Evolutionary conservation across 2,329 filamentous ascomycete species (phyloP).

Genomic region (Colletotrichum costaricense): DNA sequence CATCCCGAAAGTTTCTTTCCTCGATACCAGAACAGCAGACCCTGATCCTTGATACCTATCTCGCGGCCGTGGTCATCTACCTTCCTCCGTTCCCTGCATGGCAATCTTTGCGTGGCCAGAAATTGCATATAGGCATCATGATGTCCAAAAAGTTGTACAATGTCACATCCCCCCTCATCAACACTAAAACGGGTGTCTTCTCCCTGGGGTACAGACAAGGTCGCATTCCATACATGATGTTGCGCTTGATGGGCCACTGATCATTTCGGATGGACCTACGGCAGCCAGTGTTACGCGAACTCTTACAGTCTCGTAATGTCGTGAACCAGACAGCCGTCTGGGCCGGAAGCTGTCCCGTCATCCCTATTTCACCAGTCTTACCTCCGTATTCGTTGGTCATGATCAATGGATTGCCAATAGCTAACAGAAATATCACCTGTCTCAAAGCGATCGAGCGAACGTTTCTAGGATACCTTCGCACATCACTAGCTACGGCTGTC

Average conservation of each 20-base stretch:
- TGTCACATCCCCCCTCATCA: background rate
- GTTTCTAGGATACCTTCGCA: conserved; percentile 79
- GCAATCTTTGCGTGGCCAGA: background rate
- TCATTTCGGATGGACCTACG: background rate
- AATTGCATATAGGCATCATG: background rate
- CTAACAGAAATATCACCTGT: conserved; percentile 24
- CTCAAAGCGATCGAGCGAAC: conserved; percentile 76
- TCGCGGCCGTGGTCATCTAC: background rate
- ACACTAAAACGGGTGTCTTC: background rate
- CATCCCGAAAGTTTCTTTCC: background rate
- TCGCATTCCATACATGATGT: background rate
- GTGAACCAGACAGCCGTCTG: background rate
- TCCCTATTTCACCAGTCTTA: too few species aligned
- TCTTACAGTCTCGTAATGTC: background rate
- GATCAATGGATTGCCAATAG: conserved; percentile 22
- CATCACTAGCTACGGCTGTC: conserved; percentile 76
- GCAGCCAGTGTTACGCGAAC: background rate
- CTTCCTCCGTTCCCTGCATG: background rate
- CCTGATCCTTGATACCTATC: background rate
- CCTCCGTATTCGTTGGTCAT: background rate
- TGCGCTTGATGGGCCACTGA: background rate
- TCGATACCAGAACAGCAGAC: background rate
- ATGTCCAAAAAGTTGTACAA: too few species aligned
- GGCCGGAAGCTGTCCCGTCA: background rate
- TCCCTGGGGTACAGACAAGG: background rate